Conservation (phyloP, 768 basidiomycete species). For the Nidularia sp. region DNA sequence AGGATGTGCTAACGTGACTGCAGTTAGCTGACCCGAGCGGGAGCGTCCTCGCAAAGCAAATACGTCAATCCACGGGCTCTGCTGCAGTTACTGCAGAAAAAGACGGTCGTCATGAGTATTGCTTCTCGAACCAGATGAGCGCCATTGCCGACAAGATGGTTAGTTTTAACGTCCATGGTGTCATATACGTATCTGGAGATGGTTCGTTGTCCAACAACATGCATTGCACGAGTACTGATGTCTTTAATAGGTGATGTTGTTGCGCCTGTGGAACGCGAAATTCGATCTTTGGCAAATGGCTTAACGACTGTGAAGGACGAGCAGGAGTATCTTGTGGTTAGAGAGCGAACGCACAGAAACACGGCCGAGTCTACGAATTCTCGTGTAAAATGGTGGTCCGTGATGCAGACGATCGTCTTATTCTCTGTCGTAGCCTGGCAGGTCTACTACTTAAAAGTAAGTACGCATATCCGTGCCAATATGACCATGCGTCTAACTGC, state of each 20-base stretch:
- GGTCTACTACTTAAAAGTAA: slow-evolving; percentile 91
- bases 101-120: slow-evolving; percentile 90
- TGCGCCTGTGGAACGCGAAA: slow-evolving; percentile 95
- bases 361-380: slow-evolving; percentile 92
- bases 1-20: slow-evolving; percentile 1
- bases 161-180: slow-evolving; percentile 98
- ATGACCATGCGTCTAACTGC: slow-evolving; percentile 4
- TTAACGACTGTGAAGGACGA: slow-evolving; percentile 93
- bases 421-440: slow-evolving; percentile 95
- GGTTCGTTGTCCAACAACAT: slow-evolving; percentile 39
- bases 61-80: slow-evolving; percentile 86
- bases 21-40: slow-evolving; percentile 81
- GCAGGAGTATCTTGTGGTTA: slow-evolving; percentile 96
- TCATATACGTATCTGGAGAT: slow-evolving; percentile 90
- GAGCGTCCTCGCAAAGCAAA: slow-evolving; percentile 68
- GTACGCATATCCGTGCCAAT: slow-evolving; percentile 10
- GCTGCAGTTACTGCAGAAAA: slow-evolving; percentile 80
- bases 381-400: slow-evolving; percentile 99
- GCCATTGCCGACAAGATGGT: slow-evolving; percentile 93
- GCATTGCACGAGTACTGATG: not conserved
- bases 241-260: slow-evolving; percentile 57
- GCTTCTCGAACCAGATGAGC: slow-evolving; percentile 99
- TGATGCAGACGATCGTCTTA: slow-evolving; percentile 82
- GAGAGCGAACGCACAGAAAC: slow-evolving; percentile 89
- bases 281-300: slow-evolving; percentile 77